Base-by-base conservation (phyloP, 2,329 filamentous ascomycete species). In the Colletotrichum gigasporum region DNA sequence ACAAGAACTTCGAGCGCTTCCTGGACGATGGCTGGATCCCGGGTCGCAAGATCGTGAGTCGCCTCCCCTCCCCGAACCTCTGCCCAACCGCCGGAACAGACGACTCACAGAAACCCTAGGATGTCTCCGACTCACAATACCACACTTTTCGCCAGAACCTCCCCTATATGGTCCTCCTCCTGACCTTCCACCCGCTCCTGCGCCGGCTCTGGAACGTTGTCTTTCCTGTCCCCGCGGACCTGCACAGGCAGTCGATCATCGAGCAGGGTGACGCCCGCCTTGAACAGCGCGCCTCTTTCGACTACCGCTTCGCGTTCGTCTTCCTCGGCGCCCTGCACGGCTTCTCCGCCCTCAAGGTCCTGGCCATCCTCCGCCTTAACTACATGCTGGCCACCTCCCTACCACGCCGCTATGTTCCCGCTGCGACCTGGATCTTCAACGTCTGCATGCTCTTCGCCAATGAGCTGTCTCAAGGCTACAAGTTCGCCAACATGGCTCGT, bases 121-220 rank as follows among this genome's bases (percentile, higher is more conserved):
- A 99, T 79, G 89, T 94, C 67, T 96, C 94, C 37, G 96, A 99
- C 79, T 78, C 86, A 30, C 96, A 99, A 77, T 99, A 98, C 78
- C 82, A 85, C 63, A 89, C 87, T 35, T 97, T 99, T 74, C 90
- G 96, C 69, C 82, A 86, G 66, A 98, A 98, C 73, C 84, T 98
- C 35, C 94, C 93, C 2, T 93, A 91, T 74, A 89, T 98, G 76
- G 83, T 87, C 8, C 69, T 89, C 9, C 86, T 98, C 5, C 80
- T 98, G 12, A 69, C 92, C 24, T 77, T 94, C 42, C 96, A 99
- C 75, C 95, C 94, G 1, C 74, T 97, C 3, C 79, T 95, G 63
- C 90, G 96, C 67, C 89, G 84, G 67, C 72, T 85, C 0, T 97
- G 93, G 79, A 89, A 96, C 71, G 73, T 74, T 3, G 79, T 86